Evolutionary conservation across 1,284 basidiomycete species (phyloP).

Genomic region (Sanghuangporus sanghuang): DNA sequence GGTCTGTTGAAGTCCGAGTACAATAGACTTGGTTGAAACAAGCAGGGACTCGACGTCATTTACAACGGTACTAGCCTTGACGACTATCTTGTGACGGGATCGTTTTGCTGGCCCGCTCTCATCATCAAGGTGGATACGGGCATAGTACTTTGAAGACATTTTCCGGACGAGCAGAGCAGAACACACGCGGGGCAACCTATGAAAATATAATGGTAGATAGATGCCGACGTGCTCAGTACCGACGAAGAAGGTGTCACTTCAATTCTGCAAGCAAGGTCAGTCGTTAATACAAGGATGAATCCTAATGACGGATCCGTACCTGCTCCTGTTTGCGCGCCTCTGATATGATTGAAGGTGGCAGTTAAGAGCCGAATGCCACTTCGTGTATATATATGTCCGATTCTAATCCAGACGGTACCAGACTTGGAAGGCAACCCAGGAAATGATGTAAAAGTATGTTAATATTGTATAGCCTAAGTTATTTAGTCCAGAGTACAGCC

Average conservation of each 20-base stretch:
- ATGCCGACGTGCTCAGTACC: too few species aligned
- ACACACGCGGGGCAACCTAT: too few species aligned
- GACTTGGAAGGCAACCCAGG: neutral
- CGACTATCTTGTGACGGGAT: neutral
- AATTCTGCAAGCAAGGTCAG: too few species aligned
- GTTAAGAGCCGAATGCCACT: neutral
- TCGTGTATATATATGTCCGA: neutral
- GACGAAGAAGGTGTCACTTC: too few species aligned
- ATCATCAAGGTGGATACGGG: neutral
- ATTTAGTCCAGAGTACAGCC: slow-evolving; percentile 22
- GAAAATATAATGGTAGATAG: too few species aligned
- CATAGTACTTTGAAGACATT: neutral
- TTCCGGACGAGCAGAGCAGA: too few species aligned
- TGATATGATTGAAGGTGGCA: too few species aligned
- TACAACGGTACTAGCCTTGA: neutral
- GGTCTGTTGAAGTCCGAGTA: neutral
- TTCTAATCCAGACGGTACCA: neutral
- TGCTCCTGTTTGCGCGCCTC: too few species aligned
- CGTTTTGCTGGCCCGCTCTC: neutral
- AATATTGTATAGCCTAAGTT: neutral
- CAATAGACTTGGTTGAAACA: neutral
- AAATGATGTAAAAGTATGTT: neutral
- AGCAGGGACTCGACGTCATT: neutral
- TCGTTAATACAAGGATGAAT: too few species aligned
- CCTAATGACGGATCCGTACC: too few species aligned